Conservation (phyloP, 1,284 basidiomycete genomes). For the Heliocybe sulcata region DNA sequence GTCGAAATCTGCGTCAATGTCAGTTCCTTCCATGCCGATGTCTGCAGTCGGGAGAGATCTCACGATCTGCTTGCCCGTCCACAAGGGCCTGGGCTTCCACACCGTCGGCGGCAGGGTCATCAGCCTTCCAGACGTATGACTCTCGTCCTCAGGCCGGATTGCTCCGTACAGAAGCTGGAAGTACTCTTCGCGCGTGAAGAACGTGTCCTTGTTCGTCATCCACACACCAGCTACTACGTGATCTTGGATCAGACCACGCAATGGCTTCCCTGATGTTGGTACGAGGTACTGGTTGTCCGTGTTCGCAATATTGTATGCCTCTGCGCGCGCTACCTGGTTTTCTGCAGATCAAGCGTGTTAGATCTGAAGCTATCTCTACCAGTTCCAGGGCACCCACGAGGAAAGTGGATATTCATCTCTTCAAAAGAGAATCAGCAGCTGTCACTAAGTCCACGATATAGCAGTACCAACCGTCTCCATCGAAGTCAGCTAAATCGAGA, state of each 20-base stretch:
- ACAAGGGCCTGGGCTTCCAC: constrained; percentile 85
- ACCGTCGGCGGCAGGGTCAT: constrained; percentile 87
- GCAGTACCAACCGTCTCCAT: constrained; percentile 78
- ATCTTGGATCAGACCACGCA: constrained; percentile 98
- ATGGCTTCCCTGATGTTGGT: constrained; percentile 95
- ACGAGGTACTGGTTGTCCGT: constrained; percentile 99
- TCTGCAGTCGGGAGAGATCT: constrained; percentile 19
- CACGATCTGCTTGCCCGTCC: constrained; percentile 99
- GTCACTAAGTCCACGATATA: constrained; percentile 2
- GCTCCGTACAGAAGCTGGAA: constrained; percentile 97
- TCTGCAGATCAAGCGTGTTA: constrained; percentile 35
- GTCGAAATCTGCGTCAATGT: constrained; percentile 71
- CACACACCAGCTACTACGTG: constrained; percentile 98
- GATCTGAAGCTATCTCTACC: background rate
- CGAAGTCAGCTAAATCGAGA: constrained; percentile 80
- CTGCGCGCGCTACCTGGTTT: constrained; percentile 89
- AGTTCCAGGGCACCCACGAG: constrained; percentile 56
- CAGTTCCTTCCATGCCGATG: background rate
- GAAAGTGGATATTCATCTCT: constrained; percentile 99
- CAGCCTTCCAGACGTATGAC: constrained; percentile 61
- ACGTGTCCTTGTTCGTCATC: constrained; percentile 97
- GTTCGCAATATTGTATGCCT: constrained; percentile 93
- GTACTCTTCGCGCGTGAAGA: constrained; percentile 95
- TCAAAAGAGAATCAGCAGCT: constrained; percentile 11
- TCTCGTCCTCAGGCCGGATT: constrained; percentile 82